Evolutionary conservation across 2,329 filamentous ascomycete species (phyloP).

Genomic region (Diaporthe nobilis): DNA sequence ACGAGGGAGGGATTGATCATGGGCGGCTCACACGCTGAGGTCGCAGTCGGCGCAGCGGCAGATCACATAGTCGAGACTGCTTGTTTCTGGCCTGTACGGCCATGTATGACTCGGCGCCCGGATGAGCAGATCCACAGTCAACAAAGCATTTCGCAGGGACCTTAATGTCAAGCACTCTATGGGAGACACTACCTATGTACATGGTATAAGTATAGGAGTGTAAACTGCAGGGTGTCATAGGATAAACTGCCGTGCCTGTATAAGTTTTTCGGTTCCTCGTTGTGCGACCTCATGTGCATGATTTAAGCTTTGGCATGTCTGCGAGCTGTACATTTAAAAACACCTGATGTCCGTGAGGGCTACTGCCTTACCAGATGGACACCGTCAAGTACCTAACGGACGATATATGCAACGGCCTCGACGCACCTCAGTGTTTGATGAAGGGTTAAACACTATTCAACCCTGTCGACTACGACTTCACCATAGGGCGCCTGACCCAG

Average conservation of each 20-base stretch:
- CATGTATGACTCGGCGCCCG: slow-evolving; percentile 10
- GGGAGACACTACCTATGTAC: neutral
- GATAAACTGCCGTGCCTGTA: slow-evolving; percentile 14
- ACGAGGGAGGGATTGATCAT: neutral
- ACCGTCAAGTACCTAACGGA: neutral
- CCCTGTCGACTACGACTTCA: slow-evolving; percentile 12
- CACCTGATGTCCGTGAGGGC: neutral
- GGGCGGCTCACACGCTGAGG: neutral
- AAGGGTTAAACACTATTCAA: slow-evolving; percentile 11
- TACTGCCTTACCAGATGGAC: too few relatives aligned
- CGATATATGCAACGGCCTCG: neutral
- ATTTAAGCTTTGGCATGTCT: neutral
- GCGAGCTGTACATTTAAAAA: neutral
- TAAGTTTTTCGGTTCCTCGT: neutral
- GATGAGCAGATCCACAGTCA: slow-evolving; percentile 20
- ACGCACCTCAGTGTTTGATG: slow-evolving; percentile 1
- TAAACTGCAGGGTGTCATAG: neutral
- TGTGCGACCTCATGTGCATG: neutral
- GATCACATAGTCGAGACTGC: neutral
- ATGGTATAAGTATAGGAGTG: neutral
- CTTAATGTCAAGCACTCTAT: neutral
- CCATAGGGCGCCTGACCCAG: neutral
- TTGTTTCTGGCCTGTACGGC: neutral
- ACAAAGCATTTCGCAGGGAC: slow-evolving; percentile 1
- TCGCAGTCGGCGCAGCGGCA: slow-evolving; percentile 16